phyloP scores from a whole-genome alignment of 1,139 yeast species.

The Saccharomyces hybrid region DNA sequence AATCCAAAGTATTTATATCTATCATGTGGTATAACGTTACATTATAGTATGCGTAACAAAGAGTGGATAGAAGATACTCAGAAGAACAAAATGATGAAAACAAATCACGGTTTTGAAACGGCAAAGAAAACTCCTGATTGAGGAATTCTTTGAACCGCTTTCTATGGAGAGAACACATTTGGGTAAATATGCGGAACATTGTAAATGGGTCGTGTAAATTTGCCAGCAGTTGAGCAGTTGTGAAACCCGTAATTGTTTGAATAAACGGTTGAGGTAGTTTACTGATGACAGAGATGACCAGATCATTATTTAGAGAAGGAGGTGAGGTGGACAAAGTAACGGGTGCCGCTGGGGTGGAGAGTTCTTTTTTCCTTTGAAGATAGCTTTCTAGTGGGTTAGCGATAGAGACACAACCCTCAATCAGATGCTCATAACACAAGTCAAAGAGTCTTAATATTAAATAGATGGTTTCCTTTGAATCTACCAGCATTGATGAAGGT shows the following conservation, averaged over 20 bases:
- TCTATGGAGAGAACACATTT: constrained; percentile 17
- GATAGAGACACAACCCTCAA: constrained; percentile 19
- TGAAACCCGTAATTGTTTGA: constrained; percentile 15
- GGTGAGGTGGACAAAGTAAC: constrained; percentile 6
- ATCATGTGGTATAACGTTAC: constrained; percentile 20
- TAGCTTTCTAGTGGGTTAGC: constrained; percentile 24
- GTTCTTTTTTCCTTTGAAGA: constrained; percentile 13
- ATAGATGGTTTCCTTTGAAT: constrained; percentile 26
- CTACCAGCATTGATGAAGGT: background rate
- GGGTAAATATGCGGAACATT: constrained; percentile 19
- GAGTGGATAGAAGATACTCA: constrained; percentile 20
- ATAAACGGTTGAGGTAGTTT: constrained; percentile 23
- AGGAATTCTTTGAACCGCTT: constrained; percentile 15
- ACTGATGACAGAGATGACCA: constrained; percentile 14
- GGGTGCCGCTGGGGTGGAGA: background rate
- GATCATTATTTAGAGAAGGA: constrained; percentile 10
- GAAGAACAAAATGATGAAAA: constrained; percentile 15
- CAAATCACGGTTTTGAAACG: constrained; percentile 1
- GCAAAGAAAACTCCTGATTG: background rate
- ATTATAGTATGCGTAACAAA: constrained; percentile 21
- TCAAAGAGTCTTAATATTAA: constrained; percentile 28
- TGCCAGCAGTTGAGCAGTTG: constrained; percentile 11
- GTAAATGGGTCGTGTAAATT: constrained; percentile 16
- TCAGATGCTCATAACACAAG: constrained; percentile 22
- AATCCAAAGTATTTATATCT: constrained; percentile 17